phyloP scores from a whole-genome alignment of 2,329 filamentous ascomycete genomes.

The Xylaria sp. region DNA sequence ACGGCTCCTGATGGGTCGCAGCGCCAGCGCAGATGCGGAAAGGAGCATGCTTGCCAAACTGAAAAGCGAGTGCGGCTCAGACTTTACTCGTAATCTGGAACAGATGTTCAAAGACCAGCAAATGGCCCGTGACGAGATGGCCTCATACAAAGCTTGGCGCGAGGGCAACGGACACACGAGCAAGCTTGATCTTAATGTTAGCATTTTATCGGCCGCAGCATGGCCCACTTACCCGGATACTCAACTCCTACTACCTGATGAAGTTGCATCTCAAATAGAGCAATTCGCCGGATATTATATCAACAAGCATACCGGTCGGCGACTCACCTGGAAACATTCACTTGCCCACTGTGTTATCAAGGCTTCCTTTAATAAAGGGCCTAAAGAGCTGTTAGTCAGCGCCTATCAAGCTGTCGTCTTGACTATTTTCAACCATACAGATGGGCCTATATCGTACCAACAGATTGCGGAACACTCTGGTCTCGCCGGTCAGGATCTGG shows the following conservation, averaged over 20 bases:
- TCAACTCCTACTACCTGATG: constrained; percentile 76
- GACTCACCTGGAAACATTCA: constrained; percentile 90
- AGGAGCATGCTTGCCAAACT: constrained; percentile 93
- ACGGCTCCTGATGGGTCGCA: constrained; percentile 88
- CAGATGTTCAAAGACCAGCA: constrained; percentile 99
- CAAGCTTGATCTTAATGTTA: constrained; percentile 81
- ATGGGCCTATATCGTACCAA: constrained; percentile 73
- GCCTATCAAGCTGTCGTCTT: constrained; percentile 93
- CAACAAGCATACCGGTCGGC: constrained; percentile 86
- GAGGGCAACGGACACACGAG: constrained; percentile 61
- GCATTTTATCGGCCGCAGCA: constrained; percentile 87
- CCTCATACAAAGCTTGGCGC: constrained; percentile 79
- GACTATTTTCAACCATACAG: constrained; percentile 84
- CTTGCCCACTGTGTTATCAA: constrained; percentile 91
- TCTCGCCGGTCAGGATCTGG: constrained; percentile 80
- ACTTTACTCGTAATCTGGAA: constrained; percentile 96
- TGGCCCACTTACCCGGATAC: constrained; percentile 92
- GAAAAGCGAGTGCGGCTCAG: constrained; percentile 91
- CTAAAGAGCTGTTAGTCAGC: constrained; percentile 90
- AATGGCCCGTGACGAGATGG: constrained; percentile 90
- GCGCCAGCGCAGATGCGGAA: constrained; percentile 94
- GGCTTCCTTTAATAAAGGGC: constrained; percentile 80
- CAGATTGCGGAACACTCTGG: constrained; percentile 81
- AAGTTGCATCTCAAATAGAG: constrained; percentile 79
- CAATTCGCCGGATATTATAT: constrained; percentile 89